A percentile compares a stretch with the other conserved stretches of the same genome.
These are phyloP conservation scores for Panicum miliaceum DNA, from an alignment of 176 grass and related monocot genomes.

Conservation along the genomic window DNA sequence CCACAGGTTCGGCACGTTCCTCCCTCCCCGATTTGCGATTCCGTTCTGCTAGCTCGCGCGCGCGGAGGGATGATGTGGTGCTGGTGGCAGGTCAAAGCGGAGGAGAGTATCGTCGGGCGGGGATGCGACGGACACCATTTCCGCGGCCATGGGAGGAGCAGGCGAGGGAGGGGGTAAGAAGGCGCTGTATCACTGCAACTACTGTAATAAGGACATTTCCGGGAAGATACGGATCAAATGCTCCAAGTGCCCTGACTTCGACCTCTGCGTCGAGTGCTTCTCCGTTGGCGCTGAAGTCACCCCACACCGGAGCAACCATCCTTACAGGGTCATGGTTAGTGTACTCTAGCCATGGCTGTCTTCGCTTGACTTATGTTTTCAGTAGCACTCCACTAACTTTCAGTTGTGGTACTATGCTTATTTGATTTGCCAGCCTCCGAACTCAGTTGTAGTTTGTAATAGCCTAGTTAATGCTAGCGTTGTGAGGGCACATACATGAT, in stretches of 20 bases:
- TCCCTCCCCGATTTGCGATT: background rate
- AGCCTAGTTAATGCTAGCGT: background rate
- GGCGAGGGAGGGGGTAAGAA: constrained; percentile 88
- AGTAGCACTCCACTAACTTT: background rate
- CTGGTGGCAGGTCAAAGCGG: constrained; percentile 77
- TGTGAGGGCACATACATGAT: background rate
- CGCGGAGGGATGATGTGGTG: background rate
- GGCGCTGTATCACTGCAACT: constrained; percentile 96
- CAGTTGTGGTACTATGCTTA: background rate
- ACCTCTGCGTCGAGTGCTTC: constrained; percentile 97
- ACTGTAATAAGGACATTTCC: constrained; percentile 99
- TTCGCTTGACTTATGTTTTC: background rate
- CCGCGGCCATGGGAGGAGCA: constrained; percentile 44
- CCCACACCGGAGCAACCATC: constrained; percentile 88
- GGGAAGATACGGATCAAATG: constrained; percentile 99
- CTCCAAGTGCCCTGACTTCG: constrained; percentile 96
- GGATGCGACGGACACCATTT: constrained; percentile 74
- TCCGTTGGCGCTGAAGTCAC: constrained; percentile 93
- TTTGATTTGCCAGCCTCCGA: background rate
- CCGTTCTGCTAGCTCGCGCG: background rate
- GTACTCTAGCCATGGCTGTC: background rate
- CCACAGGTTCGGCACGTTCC: constrained; percentile 60
- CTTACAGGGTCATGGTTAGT: constrained; percentile 96
- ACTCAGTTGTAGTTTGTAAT: background rate
- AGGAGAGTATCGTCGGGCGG: constrained; percentile 75